Conservation (phyloP, 139 green algal genomes). For the Chlamydomonas asymmetrica region DNA sequence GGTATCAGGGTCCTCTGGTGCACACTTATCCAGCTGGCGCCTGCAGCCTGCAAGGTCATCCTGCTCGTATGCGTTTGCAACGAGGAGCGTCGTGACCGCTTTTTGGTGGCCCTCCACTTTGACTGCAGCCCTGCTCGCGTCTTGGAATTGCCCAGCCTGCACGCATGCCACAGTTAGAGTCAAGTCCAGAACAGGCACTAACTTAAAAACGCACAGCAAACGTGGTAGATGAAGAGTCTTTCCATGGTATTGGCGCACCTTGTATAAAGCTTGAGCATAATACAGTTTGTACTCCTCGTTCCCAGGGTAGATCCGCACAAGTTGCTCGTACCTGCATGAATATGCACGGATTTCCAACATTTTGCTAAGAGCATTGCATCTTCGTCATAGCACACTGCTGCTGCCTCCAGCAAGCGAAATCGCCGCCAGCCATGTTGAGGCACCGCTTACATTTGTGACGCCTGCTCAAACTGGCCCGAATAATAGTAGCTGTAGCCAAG, state of each 20-base stretch:
- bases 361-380: too few species aligned
- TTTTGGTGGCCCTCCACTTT: slow-evolving; percentile 45
- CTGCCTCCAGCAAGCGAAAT: too few species aligned
- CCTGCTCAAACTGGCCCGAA: slow-evolving; percentile 57
- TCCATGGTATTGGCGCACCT: slow-evolving; percentile 36
- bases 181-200: neutral
- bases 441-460: slow-evolving; percentile 65
- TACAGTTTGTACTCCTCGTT: slow-evolving; percentile 72
- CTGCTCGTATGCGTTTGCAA: slow-evolving; percentile 77
- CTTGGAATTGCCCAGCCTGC: slow-evolving; percentile 56
- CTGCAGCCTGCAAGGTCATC: slow-evolving; percentile 74
- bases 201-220: neutral
- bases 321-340: slow-evolving; percentile 62
- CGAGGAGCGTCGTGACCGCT: slow-evolving; percentile 57
- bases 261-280: slow-evolving; percentile 72
- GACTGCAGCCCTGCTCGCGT: slow-evolving; percentile 54
- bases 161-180: neutral
- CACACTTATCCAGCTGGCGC: slow-evolving; percentile 64
- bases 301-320: slow-evolving; percentile 45
- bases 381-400: too few species aligned
- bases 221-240: neutral
- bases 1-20: slow-evolving; percentile 52
- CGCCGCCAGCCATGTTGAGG: too few species aligned
- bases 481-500: slow-evolving; percentile 80
- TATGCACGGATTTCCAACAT: too few species aligned